Conservation (phyloP, 768 basidiomycete species). For the Russula earlei region DNA sequence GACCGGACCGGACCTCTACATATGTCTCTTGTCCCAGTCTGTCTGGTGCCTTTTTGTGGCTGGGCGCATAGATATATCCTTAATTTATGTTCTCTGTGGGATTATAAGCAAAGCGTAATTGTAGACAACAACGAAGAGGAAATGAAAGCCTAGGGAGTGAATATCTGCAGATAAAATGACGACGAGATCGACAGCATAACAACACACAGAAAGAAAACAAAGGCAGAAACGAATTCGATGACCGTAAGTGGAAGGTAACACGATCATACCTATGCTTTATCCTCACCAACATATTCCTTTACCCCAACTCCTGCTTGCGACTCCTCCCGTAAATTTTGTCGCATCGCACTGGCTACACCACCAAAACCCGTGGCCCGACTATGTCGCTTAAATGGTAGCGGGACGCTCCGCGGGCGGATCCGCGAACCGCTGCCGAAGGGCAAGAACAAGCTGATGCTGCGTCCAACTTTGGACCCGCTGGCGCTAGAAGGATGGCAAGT, state of each 20-base stretch:
- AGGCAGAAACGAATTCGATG: no score
- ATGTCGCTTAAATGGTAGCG: neutral
- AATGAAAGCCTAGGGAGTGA: neutral
- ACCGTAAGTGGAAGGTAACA: no score
- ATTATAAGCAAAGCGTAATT: no score
- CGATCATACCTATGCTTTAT: neutral
- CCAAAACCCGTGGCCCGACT: neutral
- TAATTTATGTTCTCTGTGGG: no score
- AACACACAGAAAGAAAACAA: neutral
- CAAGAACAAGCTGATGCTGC: conserved; percentile 9
- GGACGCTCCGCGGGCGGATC: conserved; percentile 1
- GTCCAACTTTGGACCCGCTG: conserved; percentile 1
- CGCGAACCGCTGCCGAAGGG: conserved; percentile 3
- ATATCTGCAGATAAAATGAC: neutral
- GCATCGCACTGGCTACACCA: neutral
- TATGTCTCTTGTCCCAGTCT: no score
- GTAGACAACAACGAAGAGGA: no score
- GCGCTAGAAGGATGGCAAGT: neutral
- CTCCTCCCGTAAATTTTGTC: neutral
- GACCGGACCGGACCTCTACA: no score
- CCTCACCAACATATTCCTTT: conserved; percentile 1
- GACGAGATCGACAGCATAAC: neutral
- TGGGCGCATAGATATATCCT: no score
- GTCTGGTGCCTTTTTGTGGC: no score
- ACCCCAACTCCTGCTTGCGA: neutral